Evolutionary conservation across 495 filamentous ascomycete genomes (phyloP).

Genomic region (Penicillium dipodomyicola): DNA sequence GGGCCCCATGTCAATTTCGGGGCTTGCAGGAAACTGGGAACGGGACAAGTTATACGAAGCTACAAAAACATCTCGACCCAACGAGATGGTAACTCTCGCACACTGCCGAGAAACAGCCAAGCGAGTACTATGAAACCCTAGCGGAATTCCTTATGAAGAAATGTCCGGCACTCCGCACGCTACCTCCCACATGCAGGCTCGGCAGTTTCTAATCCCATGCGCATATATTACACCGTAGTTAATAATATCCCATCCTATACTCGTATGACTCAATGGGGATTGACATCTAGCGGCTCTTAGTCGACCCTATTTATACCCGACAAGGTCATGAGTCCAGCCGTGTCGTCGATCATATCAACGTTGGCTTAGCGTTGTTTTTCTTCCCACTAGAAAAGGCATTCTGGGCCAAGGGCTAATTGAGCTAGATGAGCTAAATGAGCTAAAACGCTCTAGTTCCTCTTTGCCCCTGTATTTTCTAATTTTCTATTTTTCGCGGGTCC

Average conservation of each 20-base stretch:
- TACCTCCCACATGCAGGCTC: background rate
- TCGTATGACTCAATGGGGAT: background rate
- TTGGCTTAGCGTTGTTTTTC: background rate
- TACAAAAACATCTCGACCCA: background rate
- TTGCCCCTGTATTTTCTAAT: background rate
- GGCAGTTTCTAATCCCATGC: background rate
- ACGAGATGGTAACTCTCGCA: background rate
- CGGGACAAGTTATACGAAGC: background rate
- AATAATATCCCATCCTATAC: background rate
- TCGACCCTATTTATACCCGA: background rate
- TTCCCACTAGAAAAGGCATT: slow-evolving; percentile 2
- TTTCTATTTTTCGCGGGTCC: background rate
- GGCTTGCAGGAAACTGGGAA: background rate
- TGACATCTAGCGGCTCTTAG: background rate
- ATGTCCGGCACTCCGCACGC: background rate
- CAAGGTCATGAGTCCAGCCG: background rate
- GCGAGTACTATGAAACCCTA: background rate
- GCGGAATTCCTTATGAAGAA: background rate
- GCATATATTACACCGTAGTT: background rate
- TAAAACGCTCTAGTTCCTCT: slow-evolving; percentile 1
- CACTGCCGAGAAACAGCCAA: background rate
- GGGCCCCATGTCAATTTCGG: slow-evolving; percentile 4
- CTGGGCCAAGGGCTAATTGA: background rate
- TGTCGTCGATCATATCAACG: slow-evolving; percentile 3
- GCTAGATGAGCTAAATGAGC: background rate